phyloP scores from a whole-genome alignment of 1,139 yeast species.

The Saccharomyces hybrid region DNA sequence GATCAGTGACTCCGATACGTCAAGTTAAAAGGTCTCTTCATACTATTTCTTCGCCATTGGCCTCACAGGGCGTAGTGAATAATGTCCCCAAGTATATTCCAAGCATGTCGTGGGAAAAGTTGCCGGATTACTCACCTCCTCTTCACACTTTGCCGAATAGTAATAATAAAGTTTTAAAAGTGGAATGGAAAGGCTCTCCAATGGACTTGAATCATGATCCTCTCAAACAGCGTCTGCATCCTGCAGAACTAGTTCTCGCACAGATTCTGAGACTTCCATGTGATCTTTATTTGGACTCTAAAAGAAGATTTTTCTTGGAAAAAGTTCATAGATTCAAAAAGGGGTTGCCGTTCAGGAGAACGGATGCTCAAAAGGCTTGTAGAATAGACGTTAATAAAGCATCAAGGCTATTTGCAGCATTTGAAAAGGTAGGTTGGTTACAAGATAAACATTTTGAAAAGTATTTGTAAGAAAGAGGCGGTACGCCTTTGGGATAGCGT shows the following conservation, averaged over 20 bases:
- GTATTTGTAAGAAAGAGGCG: slow-evolving; percentile 31
- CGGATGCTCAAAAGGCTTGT: slow-evolving; percentile 97
- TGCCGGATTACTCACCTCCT: slow-evolving; percentile 73
- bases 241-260: slow-evolving; percentile 82
- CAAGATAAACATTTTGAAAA: slow-evolving; percentile 64
- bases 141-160: slow-evolving; percentile 55
- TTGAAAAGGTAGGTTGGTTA: slow-evolving; percentile 93
- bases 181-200: slow-evolving; percentile 98
- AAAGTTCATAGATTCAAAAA: slow-evolving; percentile 70
- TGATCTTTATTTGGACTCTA: slow-evolving; percentile 82
- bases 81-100: slow-evolving; percentile 22
- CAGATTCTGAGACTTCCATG: slow-evolving; percentile 82
- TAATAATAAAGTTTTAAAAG: slow-evolving; percentile 61
- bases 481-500: not conserved
- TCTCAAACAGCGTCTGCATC: slow-evolving; percentile 62
- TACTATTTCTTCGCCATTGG: slow-evolving; percentile 19
- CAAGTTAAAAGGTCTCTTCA: slow-evolving; percentile 1
- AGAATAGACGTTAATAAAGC: slow-evolving; percentile 96
- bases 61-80: slow-evolving; percentile 20
- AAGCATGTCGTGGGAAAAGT: slow-evolving; percentile 48
- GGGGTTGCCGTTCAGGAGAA: slow-evolving; percentile 84
- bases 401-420: slow-evolving; percentile 84
- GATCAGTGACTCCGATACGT: slow-evolving; percentile 5
- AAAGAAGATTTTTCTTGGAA: slow-evolving; percentile 81
- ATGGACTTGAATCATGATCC: slow-evolving; percentile 88